These are phyloP conservation scores for Tanacetum coccineum DNA, from an alignment of 129 eudicot species.

Conservation along the genomic window DNA sequence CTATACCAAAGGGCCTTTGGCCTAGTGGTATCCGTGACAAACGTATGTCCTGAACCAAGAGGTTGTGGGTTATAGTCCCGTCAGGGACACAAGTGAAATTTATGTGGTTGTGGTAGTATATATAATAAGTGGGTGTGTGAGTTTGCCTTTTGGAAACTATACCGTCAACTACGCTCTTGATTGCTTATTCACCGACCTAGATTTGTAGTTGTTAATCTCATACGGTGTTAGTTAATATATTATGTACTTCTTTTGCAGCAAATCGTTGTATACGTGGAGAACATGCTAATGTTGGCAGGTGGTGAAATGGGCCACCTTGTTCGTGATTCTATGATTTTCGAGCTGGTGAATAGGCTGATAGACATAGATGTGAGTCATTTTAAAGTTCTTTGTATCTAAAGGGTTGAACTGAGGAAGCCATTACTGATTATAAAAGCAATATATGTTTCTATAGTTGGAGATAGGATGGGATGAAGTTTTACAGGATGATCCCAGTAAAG, in stretches of 20 bases:
- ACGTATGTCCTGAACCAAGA: too few species aligned
- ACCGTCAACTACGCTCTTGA: not conserved
- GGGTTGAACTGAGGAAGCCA: not conserved
- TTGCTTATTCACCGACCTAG: not conserved
- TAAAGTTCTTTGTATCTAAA: not conserved
- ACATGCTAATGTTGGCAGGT: slow-evolving; percentile 77
- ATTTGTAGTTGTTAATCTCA: not conserved
- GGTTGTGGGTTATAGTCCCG: too few species aligned
- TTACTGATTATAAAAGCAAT: slow-evolving; percentile 5
- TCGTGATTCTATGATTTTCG: slow-evolving; percentile 65
- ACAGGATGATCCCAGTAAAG: slow-evolving; percentile 69
- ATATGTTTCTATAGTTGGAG: slow-evolving; percentile 51
- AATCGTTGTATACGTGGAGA: slow-evolving; percentile 70
- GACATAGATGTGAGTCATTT: slow-evolving; percentile 79
- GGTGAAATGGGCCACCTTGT: slow-evolving; percentile 77
- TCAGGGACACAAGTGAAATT: too few species aligned
- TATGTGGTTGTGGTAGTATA: too few species aligned
- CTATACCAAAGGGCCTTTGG: too few species aligned
- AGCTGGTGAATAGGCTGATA: slow-evolving; percentile 70
- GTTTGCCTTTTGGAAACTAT: not conserved
- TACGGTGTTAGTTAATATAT: not conserved
- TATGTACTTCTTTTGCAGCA: slow-evolving; percentile 37
- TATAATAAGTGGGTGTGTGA: too few species aligned
- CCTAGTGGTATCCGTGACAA: too few species aligned
- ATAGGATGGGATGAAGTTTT: slow-evolving; percentile 85